Evolutionary conservation across 2,329 filamentous ascomycete species (phyloP), one percentile per base, ranked within the genome.

Genomic region (Aspergillus novofumigatus): DNA sequence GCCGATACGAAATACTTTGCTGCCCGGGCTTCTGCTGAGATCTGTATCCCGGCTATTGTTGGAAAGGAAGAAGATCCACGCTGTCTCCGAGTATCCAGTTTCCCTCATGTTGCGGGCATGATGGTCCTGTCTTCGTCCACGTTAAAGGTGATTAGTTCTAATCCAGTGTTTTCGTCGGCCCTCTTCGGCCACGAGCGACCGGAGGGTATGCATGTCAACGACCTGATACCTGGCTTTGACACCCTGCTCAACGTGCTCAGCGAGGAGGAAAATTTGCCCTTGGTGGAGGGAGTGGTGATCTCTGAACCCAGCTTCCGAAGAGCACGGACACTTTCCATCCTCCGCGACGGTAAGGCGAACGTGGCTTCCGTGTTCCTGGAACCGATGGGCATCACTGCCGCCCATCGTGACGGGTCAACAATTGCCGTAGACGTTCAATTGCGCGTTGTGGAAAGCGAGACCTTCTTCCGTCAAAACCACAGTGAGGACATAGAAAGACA

Each of bases 81-180:
- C 20, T 86, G 90, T 62, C 83, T 99, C 62, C 86, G 91, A 52
- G 84, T 99, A 47, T 96, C 93, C 17, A 96, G 92, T 69, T 96
- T 97, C 63, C 94, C 94, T 17, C 93, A 99, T 70, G 97, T 99
- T 75, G 94, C 94, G 55, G 94, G 94, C 51, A 97, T 99, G 67
- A 87, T 99, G 69, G 92, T 99, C 8, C 81, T 99, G 11, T 88
- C 90, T n/a, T 88, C 93, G 1, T 78, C 86, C 29, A 86, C 83
- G 0, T 81, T 97, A 62, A 84, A 85, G 51, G 89, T 99, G 66
- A 90, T 90, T 69, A 97, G 92, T 75, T 94, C 92, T 8, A 99
- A 99, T 72, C 90, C 91, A 3, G 93, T 95, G 21, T 97, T 99
- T 69, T 95, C 91, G 7, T 89, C 91, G 6, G 91, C 92, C 0